phyloP scores from a whole-genome alignment of 192 early-diverging fungal genomes.

The Kappamyces sp. region DNA sequence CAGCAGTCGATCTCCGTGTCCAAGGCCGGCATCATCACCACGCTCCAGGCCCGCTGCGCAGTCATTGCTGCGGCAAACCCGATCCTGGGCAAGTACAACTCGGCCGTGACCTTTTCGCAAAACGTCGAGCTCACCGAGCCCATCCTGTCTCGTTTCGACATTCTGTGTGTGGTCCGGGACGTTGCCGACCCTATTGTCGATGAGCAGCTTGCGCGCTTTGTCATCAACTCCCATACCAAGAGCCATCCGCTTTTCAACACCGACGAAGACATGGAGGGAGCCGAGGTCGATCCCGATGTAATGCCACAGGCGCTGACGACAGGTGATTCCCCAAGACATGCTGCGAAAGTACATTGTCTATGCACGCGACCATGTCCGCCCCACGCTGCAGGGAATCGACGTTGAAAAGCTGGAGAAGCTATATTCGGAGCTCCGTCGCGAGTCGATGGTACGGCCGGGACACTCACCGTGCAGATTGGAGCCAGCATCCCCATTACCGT shows the following conservation, averaged over 20 bases:
- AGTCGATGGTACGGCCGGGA: conserved; percentile 60
- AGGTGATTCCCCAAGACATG: conserved; percentile 71
- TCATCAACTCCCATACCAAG: conserved; percentile 85
- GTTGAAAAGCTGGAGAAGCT: conserved; percentile 82
- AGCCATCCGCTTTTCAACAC: conserved; percentile 71
- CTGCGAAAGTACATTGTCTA: conserved; percentile 84
- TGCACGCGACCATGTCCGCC: conserved; percentile 71
- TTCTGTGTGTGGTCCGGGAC: conserved; percentile 94
- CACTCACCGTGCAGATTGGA: conserved; percentile 50
- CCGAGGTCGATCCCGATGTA: conserved; percentile 53
- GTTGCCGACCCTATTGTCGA: conserved; percentile 84
- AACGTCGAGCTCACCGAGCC: conserved; percentile 99
- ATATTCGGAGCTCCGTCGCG: conserved; percentile 86
- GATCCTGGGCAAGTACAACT: conserved; percentile 77
- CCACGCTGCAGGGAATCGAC: conserved; percentile 76
- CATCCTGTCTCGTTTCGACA: conserved; percentile 96
- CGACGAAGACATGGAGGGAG: conserved; percentile 33
- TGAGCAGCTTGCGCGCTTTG: conserved; percentile 86
- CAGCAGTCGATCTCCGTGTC: conserved; percentile 82
- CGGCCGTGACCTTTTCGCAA: conserved; percentile 87
- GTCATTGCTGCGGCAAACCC: conserved; percentile 88
- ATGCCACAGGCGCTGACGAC: conserved; percentile 18
- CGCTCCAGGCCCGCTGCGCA: conserved; percentile 72
- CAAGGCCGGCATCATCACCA: conserved; percentile 80
- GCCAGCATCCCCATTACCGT: conserved; percentile 72